These are phyloP conservation scores for Nidularia pulvinata DNA, from an alignment of 768 basidiomycete genomes.

Conservation along the genomic window DNA sequence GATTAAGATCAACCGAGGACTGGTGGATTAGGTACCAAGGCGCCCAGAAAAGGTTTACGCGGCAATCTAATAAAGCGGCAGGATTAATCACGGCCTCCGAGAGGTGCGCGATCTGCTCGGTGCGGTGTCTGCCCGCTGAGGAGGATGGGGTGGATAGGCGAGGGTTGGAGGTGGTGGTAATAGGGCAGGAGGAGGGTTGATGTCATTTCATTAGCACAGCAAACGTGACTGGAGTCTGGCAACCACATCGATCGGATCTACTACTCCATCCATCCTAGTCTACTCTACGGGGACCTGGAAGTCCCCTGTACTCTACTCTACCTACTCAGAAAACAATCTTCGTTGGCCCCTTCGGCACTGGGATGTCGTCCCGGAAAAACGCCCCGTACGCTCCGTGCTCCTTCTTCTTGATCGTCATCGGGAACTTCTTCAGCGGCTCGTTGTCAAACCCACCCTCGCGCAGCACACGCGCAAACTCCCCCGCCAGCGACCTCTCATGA, in stretches of 20 bases:
- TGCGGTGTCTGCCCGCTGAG: no score
- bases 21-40: no score
- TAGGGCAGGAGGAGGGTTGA: neutral
- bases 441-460: conserved; percentile 85
- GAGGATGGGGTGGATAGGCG: neutral
- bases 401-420: conserved; percentile 98
- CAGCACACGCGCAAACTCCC: conserved; percentile 90
- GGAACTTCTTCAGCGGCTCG: conserved; percentile 81
- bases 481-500: conserved; percentile 86
- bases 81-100: no score
- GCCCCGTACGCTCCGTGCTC: conserved; percentile 90
- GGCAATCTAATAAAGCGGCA: no score
- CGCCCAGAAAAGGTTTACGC: no score
- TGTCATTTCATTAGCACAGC: no score
- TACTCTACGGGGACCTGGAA: neutral
- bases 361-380: conserved; percentile 74
- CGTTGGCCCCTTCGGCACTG: conserved; percentile 59
- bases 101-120: no score
- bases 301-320: conserved; percentile 4
- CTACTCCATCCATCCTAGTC: neutral
- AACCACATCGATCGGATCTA: neutral
- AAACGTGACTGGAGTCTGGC: neutral
- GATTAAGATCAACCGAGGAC: no score
- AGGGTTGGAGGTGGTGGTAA: neutral
- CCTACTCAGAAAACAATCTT: conserved; percentile 69